Evolutionary conservation across 192 early-diverging fungal species (phyloP), one percentile per base, ranked within the genome.

Genomic region (Martensiomyces pterosporus): DNA sequence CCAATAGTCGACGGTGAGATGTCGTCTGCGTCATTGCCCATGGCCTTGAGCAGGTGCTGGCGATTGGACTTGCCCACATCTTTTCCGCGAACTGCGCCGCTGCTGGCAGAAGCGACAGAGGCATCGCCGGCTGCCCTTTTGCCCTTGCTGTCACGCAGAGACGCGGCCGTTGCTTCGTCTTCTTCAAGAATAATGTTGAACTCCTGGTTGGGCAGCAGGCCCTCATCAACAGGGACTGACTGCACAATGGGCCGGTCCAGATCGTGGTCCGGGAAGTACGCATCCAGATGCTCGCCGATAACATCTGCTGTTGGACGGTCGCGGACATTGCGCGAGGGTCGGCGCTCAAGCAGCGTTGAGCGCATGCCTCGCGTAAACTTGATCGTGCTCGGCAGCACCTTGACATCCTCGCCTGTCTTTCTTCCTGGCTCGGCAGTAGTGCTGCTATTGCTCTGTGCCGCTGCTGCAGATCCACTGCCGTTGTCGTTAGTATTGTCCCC

Each of bases 231-330:
- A 0, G 61, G 52, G 34, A 76, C 57, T 4, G 64, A 42, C 55
- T 82, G 80, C 14, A 83, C 70, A 40, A 87, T 85, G n/a, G 78
- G 82, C 37, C 77, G 69, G 49, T 89, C 87, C 37, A 89, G 56
- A 47, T 89, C 84, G 36, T 87, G 83, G n/a, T 69, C 79, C 19
- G 85, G 85, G 51, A 89, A 84, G 50, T 82, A 89, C 51, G 79
- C 66, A 32, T 85, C 84, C 41, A 87, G 65, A 46, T 87, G 76
- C 37, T 85, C 77, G 18, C 74, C 77, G 39, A 89, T 77, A 29
- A 78, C 75, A 22, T 87, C 84, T 2, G 82, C 60, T 0, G 84
- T 79, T 7, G 87, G 87, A 14, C 87, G 73, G 21, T 75, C 62
- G 10, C 41, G 25, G 35, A 56, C 45, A 37, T 48, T 64, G 14